Evolutionary conservation across 495 filamentous ascomycete genomes (phyloP).

Genomic region (Aspergillus homomorphus): DNA sequence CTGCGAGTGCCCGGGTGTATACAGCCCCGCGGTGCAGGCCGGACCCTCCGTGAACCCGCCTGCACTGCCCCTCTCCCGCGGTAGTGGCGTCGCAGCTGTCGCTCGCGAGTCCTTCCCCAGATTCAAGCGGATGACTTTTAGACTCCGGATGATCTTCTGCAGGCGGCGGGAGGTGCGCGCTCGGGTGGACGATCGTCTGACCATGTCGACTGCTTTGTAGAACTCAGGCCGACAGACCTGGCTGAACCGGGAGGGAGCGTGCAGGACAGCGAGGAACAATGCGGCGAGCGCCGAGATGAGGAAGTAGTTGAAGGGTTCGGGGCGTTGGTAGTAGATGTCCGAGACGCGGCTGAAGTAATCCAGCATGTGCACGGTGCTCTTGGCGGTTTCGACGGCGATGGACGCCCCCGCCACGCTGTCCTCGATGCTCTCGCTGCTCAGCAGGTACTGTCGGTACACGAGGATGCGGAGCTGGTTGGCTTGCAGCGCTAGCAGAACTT

Average conservation of each 20-base stretch:
- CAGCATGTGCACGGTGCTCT: conserved; percentile 71
- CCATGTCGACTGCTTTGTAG: conserved; percentile 74
- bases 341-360: conserved; percentile 69
- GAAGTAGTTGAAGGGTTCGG: conserved; percentile 84
- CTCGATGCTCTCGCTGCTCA: conserved; percentile 66
- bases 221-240: conserved; percentile 69
- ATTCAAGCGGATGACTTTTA: conserved; percentile 37
- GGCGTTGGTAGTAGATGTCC: conserved; percentile 69
- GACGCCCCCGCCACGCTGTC: conserved; percentile 61
- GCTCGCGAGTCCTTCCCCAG: conserved; percentile 8
- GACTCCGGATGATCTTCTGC: conserved; percentile 38
- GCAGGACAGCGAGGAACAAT: conserved; percentile 72
- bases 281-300: conserved; percentile 74
- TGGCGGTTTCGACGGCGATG: conserved; percentile 66
- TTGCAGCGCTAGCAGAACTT: conserved; percentile 59
- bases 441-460: conserved; percentile 73
- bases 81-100: background rate
- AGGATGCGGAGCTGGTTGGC: conserved; percentile 79
- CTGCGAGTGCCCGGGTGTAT: no score
- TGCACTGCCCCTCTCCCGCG: no score
- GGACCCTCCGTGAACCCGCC: no score
- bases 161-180: conserved; percentile 36
- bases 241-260: conserved; percentile 72
- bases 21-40: no score
- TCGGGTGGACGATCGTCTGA: conserved; percentile 56